phyloP scores from a whole-genome alignment of 176 grass and related monocot genomes.

The Oryza longistaminata region DNA sequence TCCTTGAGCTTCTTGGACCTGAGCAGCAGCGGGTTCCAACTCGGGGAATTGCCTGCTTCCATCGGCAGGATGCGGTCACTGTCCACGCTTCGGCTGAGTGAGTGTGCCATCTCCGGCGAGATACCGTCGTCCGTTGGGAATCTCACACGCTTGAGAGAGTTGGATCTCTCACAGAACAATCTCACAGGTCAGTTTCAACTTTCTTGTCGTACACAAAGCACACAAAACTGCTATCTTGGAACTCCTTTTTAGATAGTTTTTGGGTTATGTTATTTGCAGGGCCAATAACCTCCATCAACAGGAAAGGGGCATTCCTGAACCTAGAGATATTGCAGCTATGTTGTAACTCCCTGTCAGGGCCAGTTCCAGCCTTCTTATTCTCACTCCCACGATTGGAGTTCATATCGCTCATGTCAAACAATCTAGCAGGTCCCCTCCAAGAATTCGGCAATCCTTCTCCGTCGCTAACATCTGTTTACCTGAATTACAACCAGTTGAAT shows the following conservation, averaged over 20 bases:
- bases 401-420: conserved; percentile 52
- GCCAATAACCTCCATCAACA: conserved; percentile 9
- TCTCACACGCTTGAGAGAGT: not conserved
- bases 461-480: conserved; percentile 7
- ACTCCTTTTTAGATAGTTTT: not conserved
- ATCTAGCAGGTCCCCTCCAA: not conserved
- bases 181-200: conserved; percentile 21
- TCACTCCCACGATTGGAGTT: conserved; percentile 46
- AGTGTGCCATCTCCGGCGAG: conserved; percentile 27
- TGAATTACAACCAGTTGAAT: conserved; percentile 17
- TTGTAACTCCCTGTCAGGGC: conserved; percentile 51
- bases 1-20: conserved; percentile 35
- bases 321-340: conserved; percentile 47
- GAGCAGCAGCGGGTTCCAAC: conserved; percentile 20
- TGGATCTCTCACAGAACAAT: conserved; percentile 37
- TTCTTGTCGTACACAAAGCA: not conserved
- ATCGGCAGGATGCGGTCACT: conserved; percentile 26
- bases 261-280: conserved; percentile 24
- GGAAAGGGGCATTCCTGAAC: conserved; percentile 39
- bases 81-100: conserved; percentile 2
- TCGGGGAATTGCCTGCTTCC: conserved; percentile 6
- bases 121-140: not conserved
- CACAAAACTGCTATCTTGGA: not conserved
- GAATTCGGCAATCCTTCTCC: conserved; percentile 25
- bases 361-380: conserved; percentile 49